Evolutionary conservation across 495 filamentous ascomycete species (phyloP), one percentile per base, ranked within the genome.

Genomic region (Achaetomiella virescens): DNA sequence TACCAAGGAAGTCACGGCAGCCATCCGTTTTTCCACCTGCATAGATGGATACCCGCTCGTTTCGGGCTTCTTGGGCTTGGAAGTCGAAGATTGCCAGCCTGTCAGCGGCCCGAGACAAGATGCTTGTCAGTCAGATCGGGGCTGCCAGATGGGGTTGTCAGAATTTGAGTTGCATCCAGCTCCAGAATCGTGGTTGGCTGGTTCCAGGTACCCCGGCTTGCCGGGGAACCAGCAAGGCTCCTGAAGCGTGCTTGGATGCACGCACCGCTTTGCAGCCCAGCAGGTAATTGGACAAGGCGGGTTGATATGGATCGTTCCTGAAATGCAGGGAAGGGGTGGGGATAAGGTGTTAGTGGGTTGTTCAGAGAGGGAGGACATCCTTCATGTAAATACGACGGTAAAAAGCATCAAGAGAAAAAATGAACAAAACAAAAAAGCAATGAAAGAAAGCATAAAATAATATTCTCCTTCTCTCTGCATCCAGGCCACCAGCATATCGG

Each of bases 251-350:
- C 38, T 38, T 42, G 18, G 48, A 33, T 47, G 62, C 65, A 65
- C 66, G 54, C 31, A 35, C 60, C 60, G 66, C 45, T 45, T 25
- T 56, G 60, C 61, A 66, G 64, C 61, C 62, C 62, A 43, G 65
- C 62, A 57, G 64, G 36, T 57, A 64, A 54, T 57, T 61, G 27
- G 45, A 62, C 62, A 59, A 56, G 62, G n/a, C n/a, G n/a, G 64
- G 64, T 62, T 67, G 64, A 67, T 52, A 48, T 48, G 52, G 48
- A 8, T 9, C 12, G 33, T 55, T 48, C 55, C 55, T 41, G 54
- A 37, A 11, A 22, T 5, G 55, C 58, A 45, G 43, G 56, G 61
- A 40, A 48, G 60, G 60, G 60, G 54, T 55, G 48, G 8, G 0
- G 11, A 17, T 61, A 58, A 17, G 10, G 27, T 61, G 59, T 56